These are phyloP conservation scores for Fusarium anguioides DNA, from an alignment of 2,329 filamentous ascomycete species.

Conservation along the genomic window DNA sequence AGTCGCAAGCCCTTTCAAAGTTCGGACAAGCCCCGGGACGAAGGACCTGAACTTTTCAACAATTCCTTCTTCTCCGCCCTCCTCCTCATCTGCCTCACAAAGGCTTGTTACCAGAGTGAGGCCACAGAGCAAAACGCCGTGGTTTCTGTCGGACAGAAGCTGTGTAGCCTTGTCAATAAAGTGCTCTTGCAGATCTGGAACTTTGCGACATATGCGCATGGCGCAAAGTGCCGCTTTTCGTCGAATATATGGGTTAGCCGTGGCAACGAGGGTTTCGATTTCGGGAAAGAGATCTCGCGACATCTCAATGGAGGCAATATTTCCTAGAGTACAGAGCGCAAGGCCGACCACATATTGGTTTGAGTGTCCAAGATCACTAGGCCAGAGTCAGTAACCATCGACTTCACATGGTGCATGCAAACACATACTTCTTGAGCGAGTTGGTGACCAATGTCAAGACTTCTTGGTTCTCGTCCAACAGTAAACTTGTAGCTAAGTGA, in stretches of 20 bases:
- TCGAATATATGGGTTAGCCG: conserved; percentile 97
- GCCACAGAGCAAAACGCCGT: conserved; percentile 93
- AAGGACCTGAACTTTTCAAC: conserved; percentile 91
- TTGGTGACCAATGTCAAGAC: conserved; percentile 97
- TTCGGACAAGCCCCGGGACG: conserved; percentile 86
- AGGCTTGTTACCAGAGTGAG: conserved; percentile 90
- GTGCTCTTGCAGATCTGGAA: conserved; percentile 96
- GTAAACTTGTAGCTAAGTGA: conserved; percentile 93
- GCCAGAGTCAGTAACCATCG: conserved; percentile 28
- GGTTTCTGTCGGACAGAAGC: conserved; percentile 90
- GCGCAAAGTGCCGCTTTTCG: conserved; percentile 98
- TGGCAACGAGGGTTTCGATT: conserved; percentile 91
- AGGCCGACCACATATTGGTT: conserved; percentile 99
- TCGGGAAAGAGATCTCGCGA: conserved; percentile 96
- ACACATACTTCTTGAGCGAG: conserved; percentile 89
- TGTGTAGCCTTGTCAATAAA: conserved; percentile 94
- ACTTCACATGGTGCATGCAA: neutral
- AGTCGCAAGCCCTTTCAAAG: conserved; percentile 89
- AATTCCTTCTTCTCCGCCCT: conserved; percentile 88
- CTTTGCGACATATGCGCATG: conserved; percentile 98
- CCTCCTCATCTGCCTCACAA: conserved; percentile 93
- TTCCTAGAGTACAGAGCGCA: conserved; percentile 93
- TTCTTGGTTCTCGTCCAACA: conserved; percentile 98
- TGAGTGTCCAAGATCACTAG: conserved; percentile 91
- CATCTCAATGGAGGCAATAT: conserved; percentile 99